Conservation (phyloP, 2,329 filamentous ascomycete species). For the Pseudohalonectria lignicola region DNA sequence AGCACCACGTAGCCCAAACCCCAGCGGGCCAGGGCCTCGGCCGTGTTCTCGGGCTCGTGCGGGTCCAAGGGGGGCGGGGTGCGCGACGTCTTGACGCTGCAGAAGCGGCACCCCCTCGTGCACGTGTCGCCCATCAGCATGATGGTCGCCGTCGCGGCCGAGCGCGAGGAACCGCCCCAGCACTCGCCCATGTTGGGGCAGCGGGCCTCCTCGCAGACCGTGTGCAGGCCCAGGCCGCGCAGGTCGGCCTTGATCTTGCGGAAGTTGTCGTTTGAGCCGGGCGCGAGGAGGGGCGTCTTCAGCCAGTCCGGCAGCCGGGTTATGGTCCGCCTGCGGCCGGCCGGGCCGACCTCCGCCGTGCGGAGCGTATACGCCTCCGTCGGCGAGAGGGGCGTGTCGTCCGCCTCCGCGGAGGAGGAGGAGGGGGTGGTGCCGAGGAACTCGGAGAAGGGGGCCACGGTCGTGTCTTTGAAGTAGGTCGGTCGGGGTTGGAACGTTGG, state of each 20-base stretch:
- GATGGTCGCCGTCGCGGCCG: conserved; percentile 89
- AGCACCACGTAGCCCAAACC: conserved; percentile 92
- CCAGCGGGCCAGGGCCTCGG: conserved; percentile 86
- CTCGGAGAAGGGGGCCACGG: conserved; percentile 45
- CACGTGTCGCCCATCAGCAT: conserved; percentile 99
- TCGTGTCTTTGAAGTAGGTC: conserved; percentile 50
- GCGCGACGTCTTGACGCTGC: conserved; percentile 84
- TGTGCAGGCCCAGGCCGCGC: conserved; percentile 80
- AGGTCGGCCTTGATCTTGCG: conserved; percentile 93
- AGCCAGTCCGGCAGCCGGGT: conserved; percentile 84
- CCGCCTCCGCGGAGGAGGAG: conserved; percentile 23
- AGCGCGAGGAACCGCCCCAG: conserved; percentile 87
- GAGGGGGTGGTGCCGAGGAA: conserved; percentile 37
- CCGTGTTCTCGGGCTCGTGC: conserved; percentile 93
- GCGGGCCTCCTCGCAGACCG: conserved; percentile 93
- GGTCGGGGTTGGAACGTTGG: conserved; percentile 17
- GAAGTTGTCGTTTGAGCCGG: conserved; percentile 68
- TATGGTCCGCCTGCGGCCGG: conserved; percentile 51
- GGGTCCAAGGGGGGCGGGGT: conserved; percentile 71
- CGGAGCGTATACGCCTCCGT: conserved; percentile 48
- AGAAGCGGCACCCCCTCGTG: conserved; percentile 92
- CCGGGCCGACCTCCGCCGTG: conserved; percentile 54
- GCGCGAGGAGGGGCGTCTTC: conserved; percentile 73
- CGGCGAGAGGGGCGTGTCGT: conserved; percentile 33
- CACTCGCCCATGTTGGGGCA: conserved; percentile 98